Evolutionary conservation across 345 rosid species (phyloP).

Genomic region (Limnanthes douglasii): DNA sequence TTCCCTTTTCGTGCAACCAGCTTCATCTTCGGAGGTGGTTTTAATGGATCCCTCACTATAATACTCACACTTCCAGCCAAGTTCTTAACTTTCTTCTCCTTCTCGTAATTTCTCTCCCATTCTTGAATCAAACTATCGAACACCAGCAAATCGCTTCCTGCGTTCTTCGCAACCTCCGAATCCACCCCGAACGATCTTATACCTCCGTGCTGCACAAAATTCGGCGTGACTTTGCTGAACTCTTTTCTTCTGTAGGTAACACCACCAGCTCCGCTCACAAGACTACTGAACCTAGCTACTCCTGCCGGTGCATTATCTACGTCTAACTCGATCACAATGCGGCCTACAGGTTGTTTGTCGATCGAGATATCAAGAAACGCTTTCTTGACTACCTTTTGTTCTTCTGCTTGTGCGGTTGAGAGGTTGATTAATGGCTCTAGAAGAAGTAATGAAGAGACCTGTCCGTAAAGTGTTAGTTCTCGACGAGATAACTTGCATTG

Average conservation of each 20-base stretch:
- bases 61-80: constrained; percentile 59
- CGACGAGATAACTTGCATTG: constrained; percentile 45
- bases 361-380: constrained; percentile 71
- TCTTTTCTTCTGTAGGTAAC: constrained; percentile 83
- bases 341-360: constrained; percentile 55
- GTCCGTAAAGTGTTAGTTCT: constrained; percentile 23
- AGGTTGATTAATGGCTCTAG: constrained; percentile 19
- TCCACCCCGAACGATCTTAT: constrained; percentile 80
- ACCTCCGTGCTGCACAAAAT: constrained; percentile 76
- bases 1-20: constrained; percentile 62
- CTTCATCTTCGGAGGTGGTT: constrained; percentile 77
- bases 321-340: constrained; percentile 56
- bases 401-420: constrained; percentile 27
- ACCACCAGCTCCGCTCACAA: constrained; percentile 73
- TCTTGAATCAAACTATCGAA: constrained; percentile 31
- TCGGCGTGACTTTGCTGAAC: constrained; percentile 69
- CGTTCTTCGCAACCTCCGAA: constrained; percentile 55
- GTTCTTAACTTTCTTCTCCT: constrained; percentile 33
- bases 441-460: constrained; percentile 51
- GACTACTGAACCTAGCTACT: constrained; percentile 41
- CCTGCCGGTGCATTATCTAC: constrained; percentile 49
- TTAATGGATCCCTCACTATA: constrained; percentile 59
- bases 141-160: constrained; percentile 26
- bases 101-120: constrained; percentile 35
- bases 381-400: constrained; percentile 15